phyloP scores from a whole-genome alignment of 208 protist genomes.

The Acanthamoeba rhysodes region DNA sequence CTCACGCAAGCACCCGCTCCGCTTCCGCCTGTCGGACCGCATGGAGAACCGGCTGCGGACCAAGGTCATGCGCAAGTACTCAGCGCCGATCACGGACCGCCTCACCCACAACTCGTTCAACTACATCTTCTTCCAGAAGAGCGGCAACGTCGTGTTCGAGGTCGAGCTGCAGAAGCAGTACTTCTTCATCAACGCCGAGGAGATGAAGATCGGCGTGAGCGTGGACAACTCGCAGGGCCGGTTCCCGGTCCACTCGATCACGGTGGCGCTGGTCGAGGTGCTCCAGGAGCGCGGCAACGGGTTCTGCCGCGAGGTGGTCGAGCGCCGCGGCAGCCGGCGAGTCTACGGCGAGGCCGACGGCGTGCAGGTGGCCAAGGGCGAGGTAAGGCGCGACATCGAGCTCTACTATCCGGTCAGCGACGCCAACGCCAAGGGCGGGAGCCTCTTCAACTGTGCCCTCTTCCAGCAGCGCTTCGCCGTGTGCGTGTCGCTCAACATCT shows the following conservation, averaged over 20 bases:
- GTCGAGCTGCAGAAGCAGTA: conserved; percentile 56
- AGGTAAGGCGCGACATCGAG: conserved; percentile 30
- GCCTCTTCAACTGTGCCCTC: conserved; percentile 29
- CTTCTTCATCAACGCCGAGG: conserved; percentile 69
- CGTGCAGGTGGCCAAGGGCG: conserved; percentile 15
- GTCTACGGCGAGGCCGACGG: background rate
- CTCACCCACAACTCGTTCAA: conserved; percentile 48
- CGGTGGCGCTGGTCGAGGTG: conserved; percentile 32
- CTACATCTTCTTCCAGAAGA: conserved; percentile 55
- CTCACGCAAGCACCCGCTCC: background rate
- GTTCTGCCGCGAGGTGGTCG: conserved; percentile 49
- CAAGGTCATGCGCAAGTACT: conserved; percentile 24
- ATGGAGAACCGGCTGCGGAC: conserved; percentile 18
- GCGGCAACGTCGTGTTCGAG: conserved; percentile 42
- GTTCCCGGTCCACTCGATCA: conserved; percentile 24
- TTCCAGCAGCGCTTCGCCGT: conserved; percentile 50
- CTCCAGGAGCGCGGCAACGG: conserved; percentile 58
- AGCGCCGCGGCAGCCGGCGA: background rate
- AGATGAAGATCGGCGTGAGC: conserved; percentile 9
- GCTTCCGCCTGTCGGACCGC: background rate
- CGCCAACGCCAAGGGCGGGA: conserved; percentile 19
- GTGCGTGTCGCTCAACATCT: conserved; percentile 56
- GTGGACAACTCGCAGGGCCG: conserved; percentile 58
- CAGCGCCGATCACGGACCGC: background rate
- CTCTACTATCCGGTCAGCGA: conserved; percentile 37